These are phyloP conservation scores for Eudorina sp. DNA, from an alignment of 139 green algal genomes.

Conservation along the genomic window DNA sequence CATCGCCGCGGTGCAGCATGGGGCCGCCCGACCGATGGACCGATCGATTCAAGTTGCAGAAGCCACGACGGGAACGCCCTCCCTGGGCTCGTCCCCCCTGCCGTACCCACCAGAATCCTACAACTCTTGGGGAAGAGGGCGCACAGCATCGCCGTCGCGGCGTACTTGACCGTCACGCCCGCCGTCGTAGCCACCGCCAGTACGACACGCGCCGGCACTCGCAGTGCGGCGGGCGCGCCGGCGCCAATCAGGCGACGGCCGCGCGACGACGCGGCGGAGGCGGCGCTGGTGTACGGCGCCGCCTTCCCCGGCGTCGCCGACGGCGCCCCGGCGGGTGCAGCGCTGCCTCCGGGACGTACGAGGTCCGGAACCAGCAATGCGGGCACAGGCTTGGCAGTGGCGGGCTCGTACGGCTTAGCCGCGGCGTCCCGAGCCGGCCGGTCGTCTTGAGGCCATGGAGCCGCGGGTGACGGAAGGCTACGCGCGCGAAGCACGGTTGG, in stretches of 20 bases:
- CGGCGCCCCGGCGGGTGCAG: background rate
- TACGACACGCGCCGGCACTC: background rate
- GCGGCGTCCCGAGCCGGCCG: background rate
- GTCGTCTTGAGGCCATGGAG: background rate
- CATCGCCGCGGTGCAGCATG: too few species aligned
- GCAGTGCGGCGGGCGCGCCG: background rate
- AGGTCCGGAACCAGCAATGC: background rate
- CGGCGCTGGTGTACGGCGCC: background rate
- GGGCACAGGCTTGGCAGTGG: background rate
- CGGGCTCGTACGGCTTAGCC: background rate
- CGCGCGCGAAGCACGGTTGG: background rate
- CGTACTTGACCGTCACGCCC: background rate
- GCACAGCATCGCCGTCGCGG: background rate
- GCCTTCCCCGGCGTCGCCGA: background rate
- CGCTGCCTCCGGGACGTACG: too few species aligned
- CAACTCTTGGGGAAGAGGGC: constrained; percentile 37
- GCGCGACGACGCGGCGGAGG: background rate
- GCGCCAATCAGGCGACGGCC: background rate
- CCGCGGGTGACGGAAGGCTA: background rate
- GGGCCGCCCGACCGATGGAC: too few species aligned
- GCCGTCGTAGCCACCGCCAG: background rate
- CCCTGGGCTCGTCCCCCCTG: background rate
- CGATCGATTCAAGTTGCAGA: background rate
- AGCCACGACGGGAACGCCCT: background rate
- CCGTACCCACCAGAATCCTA: constrained; percentile 1